These are phyloP conservation scores for Hirsutella minnesotensis DNA, from an alignment of 2,329 filamentous ascomycete genomes.

Conservation along the genomic window DNA sequence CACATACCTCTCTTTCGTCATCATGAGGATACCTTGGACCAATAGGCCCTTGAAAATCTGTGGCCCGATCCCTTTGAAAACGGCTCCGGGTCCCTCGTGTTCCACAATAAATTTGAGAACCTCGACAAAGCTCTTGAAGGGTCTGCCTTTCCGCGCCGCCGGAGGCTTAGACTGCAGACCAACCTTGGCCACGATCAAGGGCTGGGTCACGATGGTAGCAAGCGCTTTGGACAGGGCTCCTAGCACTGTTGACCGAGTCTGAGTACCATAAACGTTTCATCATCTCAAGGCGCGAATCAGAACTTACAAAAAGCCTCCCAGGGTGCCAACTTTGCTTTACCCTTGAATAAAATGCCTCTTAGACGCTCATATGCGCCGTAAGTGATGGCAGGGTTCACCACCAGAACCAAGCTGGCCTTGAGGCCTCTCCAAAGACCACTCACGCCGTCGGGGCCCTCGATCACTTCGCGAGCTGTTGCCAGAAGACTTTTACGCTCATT, in stretches of 20 bases:
- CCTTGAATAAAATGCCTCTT: slow-evolving; percentile 65
- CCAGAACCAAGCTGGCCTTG: slow-evolving; percentile 89
- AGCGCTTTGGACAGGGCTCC: slow-evolving; percentile 87
- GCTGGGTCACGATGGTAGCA: slow-evolving; percentile 86
- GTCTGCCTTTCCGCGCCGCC: slow-evolving; percentile 70
- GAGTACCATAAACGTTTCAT: too few species aligned
- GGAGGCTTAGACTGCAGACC: slow-evolving; percentile 90
- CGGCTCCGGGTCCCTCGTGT: slow-evolving; percentile 68
- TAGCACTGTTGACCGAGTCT: slow-evolving; percentile 45
- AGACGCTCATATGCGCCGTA: slow-evolving; percentile 93
- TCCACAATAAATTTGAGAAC: slow-evolving; percentile 91
- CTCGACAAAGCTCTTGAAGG: slow-evolving; percentile 85
- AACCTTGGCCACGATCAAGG: slow-evolving; percentile 94
- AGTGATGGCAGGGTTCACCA: slow-evolving; percentile 93
- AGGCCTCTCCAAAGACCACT: slow-evolving; percentile 86
- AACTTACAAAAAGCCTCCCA: slow-evolving; percentile 84
- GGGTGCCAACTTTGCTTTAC: slow-evolving; percentile 61
- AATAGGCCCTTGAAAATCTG: slow-evolving; percentile 88
- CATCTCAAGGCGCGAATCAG: too few species aligned
- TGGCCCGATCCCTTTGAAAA: slow-evolving; percentile 95
- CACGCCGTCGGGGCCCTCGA: slow-evolving; percentile 82
- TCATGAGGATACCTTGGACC: slow-evolving; percentile 95
- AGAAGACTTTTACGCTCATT: slow-evolving; percentile 74
- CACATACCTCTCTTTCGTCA: slow-evolving; percentile 86
- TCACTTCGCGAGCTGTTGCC: slow-evolving; percentile 78